Conservation (phyloP, 1,284 basidiomycete genomes). For the Trichosporon sp. region DNA sequence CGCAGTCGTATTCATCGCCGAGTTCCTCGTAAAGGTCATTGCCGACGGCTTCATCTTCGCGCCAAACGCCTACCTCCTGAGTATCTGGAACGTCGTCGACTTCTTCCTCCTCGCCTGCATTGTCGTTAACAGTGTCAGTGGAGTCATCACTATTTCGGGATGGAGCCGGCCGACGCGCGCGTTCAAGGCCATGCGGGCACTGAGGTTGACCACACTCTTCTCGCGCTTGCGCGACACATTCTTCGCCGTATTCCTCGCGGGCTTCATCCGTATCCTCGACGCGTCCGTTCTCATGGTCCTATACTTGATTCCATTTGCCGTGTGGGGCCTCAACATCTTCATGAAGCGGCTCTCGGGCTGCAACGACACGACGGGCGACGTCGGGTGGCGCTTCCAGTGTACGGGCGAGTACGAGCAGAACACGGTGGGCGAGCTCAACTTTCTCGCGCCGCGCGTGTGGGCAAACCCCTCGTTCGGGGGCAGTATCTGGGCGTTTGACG, state of each 20-base stretch:
- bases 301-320: constrained; percentile 95
- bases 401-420: constrained; percentile 68
- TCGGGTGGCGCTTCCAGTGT: constrained; percentile 67
- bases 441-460: constrained; percentile 83
- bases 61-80: constrained; percentile 89
- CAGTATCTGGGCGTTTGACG: constrained; percentile 88
- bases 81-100: constrained; percentile 91
- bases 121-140: constrained; percentile 77
- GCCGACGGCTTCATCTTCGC: constrained; percentile 92
- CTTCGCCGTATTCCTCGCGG: constrained; percentile 86
- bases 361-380: constrained; percentile 67
- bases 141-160: constrained; percentile 76
- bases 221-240: constrained; percentile 86
- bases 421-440: constrained; percentile 63
- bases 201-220: constrained; percentile 87
- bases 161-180: constrained; percentile 80
- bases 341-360: constrained; percentile 80
- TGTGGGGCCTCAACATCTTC: constrained; percentile 97
- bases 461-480: constrained; percentile 72
- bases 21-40: constrained; percentile 83
- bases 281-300: constrained; percentile 90
- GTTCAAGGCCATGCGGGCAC: constrained; percentile 83
- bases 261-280: constrained; percentile 81
- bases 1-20: constrained; percentile 73
- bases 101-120: constrained; percentile 82